Base-by-base conservation (phyloP, 106 monocot species). In the Dioscorea alata region DNA sequence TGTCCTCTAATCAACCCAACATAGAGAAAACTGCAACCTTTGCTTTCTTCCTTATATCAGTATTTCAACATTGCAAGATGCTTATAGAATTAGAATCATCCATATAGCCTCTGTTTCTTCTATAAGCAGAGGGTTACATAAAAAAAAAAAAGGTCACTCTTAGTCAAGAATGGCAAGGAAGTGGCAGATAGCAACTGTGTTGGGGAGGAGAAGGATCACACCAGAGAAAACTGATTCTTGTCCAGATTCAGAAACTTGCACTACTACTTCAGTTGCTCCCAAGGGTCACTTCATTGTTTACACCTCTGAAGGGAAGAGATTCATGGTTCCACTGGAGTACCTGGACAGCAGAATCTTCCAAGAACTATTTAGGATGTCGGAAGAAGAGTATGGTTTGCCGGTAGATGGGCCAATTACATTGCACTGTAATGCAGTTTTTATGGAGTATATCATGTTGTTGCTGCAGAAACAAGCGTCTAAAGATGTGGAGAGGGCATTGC, bases 281-380 rank as follows among this genome's bases (percentile, higher is more conserved):
- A 73, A 64, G 35, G 76, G 76, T 17, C 33, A 63, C 52, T 64
- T 76, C 23, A 70, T 70, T 32, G 63, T 70, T 32, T 76, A 76
- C 76, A 64, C 69, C 1, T 33, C 16, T 16, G 76, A 76, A 8
- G 70, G 57, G 56, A 61, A 49, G 25, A 51, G 76, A 24, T 76
- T 56, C 23, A 69, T 63, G 70, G 42, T 76, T 42, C 76, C 76
- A 12, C 3, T 76, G 20, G 51, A 20, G 13, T 76, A 76, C 33
- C 56, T 76, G 18, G 32, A 64, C 23, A 70, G 9, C 56, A 31
- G 3, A 0, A 24, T 70, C 10, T 76, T 76, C 23, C 12, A 33
- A 49, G 70, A 76, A 63, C 69, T 70, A n/a, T 23, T 76, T 51
- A 28, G 33, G 52, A 51, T 69, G 69, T 69, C 76, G 18, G 76